Conservation (phyloP, 495 filamentous ascomycete genomes). For the Pyronema domesticum region DNA sequence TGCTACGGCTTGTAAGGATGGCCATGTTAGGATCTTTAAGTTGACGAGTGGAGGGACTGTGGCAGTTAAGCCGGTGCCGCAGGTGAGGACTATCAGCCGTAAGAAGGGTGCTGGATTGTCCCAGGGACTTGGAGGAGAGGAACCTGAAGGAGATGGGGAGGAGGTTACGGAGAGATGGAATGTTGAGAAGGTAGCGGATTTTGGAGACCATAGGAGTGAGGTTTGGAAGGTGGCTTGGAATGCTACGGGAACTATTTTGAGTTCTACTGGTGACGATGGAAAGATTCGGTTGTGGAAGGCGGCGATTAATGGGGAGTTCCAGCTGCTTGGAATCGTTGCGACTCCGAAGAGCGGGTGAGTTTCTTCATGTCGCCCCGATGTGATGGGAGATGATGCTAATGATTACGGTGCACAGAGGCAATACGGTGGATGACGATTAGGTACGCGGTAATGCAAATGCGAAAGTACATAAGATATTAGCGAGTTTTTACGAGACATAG, state of each 20-base stretch:
- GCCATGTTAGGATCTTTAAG: conserved; percentile 67
- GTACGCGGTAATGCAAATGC: not conserved
- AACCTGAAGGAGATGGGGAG: conserved; percentile 20
- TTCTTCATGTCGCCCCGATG: not conserved
- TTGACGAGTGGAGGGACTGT: conserved; percentile 35
- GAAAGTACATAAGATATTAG: too few species aligned
- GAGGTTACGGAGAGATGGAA: conserved; percentile 10
- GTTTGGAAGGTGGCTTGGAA: conserved; percentile 46
- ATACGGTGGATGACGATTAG: conserved; percentile 1
- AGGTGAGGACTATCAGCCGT: conserved; percentile 15
- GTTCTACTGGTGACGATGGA: conserved; percentile 43
- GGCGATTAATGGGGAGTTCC: conserved; percentile 23
- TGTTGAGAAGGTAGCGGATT: conserved; percentile 33
- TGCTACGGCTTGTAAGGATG: conserved; percentile 84
- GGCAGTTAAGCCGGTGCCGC: conserved; percentile 8
- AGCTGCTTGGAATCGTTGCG: conserved; percentile 21
- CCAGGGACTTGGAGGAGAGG: conserved; percentile 37
- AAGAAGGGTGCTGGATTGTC: conserved; percentile 35
- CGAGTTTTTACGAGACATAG: too few species aligned
- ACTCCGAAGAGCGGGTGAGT: conserved; percentile 9
- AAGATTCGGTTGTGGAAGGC: conserved; percentile 37
- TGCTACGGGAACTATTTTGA: conserved; percentile 41
- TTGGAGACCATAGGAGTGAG: conserved; percentile 36
- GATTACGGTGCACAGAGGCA: not conserved
- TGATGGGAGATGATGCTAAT: not conserved